phyloP scores from a whole-genome alignment of 768 basidiomycete genomes.

The Lyophyllum atratum region DNA sequence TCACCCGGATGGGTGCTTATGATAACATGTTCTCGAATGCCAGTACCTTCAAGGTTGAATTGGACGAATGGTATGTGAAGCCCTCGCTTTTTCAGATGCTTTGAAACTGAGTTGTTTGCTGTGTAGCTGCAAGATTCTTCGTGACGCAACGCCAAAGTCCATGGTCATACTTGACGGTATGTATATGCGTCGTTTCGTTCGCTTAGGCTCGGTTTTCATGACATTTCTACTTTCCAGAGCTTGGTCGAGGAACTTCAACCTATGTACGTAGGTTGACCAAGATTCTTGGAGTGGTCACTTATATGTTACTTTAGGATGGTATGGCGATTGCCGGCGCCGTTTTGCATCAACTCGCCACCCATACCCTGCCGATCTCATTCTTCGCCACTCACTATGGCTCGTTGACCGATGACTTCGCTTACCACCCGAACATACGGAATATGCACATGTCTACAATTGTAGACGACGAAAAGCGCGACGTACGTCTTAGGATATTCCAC shows the following conservation, averaged over 20 bases:
- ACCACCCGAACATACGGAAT: conserved; percentile 89
- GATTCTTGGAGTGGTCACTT: background rate
- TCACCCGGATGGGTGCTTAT: conserved; percentile 98
- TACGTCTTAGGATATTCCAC: conserved; percentile 29
- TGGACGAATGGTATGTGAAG: conserved; percentile 84
- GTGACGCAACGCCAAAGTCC: conserved; percentile 92
- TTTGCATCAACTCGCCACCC: conserved; percentile 91
- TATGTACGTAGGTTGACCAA: conserved; percentile 49
- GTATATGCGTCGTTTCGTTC: conserved; percentile 24
- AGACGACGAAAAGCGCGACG: conserved; percentile 90
- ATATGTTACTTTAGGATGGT: conserved; percentile 67
- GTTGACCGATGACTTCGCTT: conserved; percentile 90
- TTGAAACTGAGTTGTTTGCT: background rate
- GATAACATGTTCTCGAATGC: conserved; percentile 96
- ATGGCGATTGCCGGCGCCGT: conserved; percentile 98
- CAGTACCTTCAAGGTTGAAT: conserved; percentile 97
- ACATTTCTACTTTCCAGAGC: conserved; percentile 50
- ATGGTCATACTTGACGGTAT: conserved; percentile 93
- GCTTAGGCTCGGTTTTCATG: conserved; percentile 6
- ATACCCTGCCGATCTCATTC: conserved; percentile 88
- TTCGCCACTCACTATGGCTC: conserved; percentile 99
- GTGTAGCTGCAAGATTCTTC: conserved; percentile 84
- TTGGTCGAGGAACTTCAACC: conserved; percentile 95
- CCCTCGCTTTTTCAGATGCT: background rate
- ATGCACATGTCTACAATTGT: conserved; percentile 97